A percentile compares a stretch with the other conserved stretches of the same genome.
phyloP scores from a whole-genome alignment of 768 basidiomycete genomes.

The Lentinus brumalis region DNA sequence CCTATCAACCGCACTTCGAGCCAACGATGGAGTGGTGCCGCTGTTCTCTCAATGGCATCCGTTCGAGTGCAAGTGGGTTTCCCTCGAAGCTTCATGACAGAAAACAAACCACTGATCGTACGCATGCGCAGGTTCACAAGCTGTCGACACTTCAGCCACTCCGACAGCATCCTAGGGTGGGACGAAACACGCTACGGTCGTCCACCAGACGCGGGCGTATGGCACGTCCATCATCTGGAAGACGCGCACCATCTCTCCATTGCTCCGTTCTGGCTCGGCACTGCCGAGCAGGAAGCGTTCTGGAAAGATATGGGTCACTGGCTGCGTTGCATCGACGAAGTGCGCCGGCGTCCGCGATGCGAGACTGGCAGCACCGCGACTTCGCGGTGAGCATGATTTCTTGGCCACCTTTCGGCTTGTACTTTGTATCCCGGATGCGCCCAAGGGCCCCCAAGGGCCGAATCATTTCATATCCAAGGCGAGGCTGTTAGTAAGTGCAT shows the following conservation, averaged over 20 bases:
- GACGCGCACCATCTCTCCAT: constrained; percentile 42
- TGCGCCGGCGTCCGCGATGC: background rate
- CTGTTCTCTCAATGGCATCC: constrained; percentile 56
- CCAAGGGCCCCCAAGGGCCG: no score
- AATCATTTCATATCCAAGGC: no score
- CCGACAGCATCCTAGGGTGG: constrained; percentile 3
- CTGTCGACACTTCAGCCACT: constrained; percentile 19
- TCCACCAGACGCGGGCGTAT: constrained; percentile 38
- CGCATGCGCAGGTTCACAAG: constrained; percentile 10
- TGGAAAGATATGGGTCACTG: constrained; percentile 43
- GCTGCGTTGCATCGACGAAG: constrained; percentile 38
- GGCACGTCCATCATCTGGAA: constrained; percentile 41
- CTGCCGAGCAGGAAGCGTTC: constrained; percentile 39
- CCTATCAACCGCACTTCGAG: constrained; percentile 23
- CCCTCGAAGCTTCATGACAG: background rate
- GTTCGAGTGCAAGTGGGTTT: constrained; percentile 42
- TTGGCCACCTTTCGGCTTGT: background rate
- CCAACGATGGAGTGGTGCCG: constrained; percentile 53
- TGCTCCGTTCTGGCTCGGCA: constrained; percentile 41
- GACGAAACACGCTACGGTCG: background rate
- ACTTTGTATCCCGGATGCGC: background rate
- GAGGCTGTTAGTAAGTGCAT: no score
- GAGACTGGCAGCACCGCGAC: background rate
- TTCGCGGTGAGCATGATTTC: background rate
- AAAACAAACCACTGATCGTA: background rate